Evolutionary conservation across 352 stramenopile species (phyloP), one percentile per base, ranked within the genome.

Genomic region (Pythium aphanidermatum): DNA sequence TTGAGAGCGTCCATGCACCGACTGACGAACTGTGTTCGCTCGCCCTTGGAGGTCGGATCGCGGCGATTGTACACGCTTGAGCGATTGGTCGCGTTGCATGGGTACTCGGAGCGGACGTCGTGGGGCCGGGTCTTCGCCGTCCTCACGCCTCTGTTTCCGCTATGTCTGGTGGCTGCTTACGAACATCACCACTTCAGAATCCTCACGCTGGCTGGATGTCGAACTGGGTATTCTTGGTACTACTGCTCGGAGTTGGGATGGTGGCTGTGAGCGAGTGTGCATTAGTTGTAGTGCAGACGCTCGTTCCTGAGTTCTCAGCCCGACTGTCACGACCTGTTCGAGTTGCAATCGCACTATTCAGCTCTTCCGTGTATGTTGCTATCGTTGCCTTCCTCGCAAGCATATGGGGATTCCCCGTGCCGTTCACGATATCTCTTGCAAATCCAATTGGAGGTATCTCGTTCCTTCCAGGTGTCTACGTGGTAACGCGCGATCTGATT

Each of bases 191-290:
- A 10, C 23, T 49, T 11, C 29, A 28, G 29, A 29, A 19, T 3
- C 13, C 24, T 3, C 20, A 28, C 8, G 19, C 17, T 8, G 41
- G 41, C 4, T 49, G 41, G 41, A 19, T 20, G 21, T 20, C 41
- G 20, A 49, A 49, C 41, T 43, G 36, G 36, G 21, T 43, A 6
- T 43, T 43, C 36, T 26, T 43, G 7, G 8, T 43, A 11, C 9
- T 7, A 20, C 26, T 26, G 13, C 27, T 47, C n/a, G 25, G 40
- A 2, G 26, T 32, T 21, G 29, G 29, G 2, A 33, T 41, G 42
- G 14, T 28, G 12, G 32, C 32, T 3, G 13, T 21, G 24, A 14
- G 24, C 19, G 41, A 37, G 12, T 9, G 6, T 0, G 29, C 11
- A 20, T 16, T 38, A 3, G n/a, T 24, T 13, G 31, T 48, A 17